phyloP scores from a whole-genome alignment of 1,139 yeast species.

The Blastobotrys aristatus region DNA sequence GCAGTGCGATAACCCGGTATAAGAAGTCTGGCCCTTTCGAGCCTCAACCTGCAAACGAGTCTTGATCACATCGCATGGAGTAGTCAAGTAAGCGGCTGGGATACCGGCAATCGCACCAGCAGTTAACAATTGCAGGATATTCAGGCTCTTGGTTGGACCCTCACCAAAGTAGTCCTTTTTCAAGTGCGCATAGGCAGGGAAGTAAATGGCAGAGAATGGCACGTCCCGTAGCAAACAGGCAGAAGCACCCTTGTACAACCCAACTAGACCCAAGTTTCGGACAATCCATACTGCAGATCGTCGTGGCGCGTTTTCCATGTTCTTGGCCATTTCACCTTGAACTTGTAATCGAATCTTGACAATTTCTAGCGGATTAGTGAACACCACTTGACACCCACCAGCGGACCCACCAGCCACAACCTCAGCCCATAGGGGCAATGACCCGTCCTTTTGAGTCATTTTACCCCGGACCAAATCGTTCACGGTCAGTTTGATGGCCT shows the following conservation, averaged over 20 bases:
- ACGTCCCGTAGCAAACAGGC: slow-evolving; percentile 95
- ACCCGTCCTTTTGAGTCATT: slow-evolving; percentile 53
- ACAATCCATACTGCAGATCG: slow-evolving; percentile 70
- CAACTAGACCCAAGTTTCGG: slow-evolving; percentile 71
- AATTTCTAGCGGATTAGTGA: slow-evolving; percentile 94
- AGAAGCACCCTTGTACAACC: slow-evolving; percentile 84
- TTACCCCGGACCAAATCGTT: slow-evolving; percentile 81
- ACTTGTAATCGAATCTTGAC: slow-evolving; percentile 93
- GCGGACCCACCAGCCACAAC: slow-evolving; percentile 87
- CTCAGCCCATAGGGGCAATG: slow-evolving; percentile 67
- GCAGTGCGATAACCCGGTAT: slow-evolving; percentile 74
- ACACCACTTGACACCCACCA: slow-evolving; percentile 94
- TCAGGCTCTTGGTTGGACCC: slow-evolving; percentile 64
- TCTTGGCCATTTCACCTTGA: slow-evolving; percentile 65
- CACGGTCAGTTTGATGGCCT: slow-evolving; percentile 92
- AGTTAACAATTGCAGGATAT: slow-evolving; percentile 74
- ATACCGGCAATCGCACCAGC: slow-evolving; percentile 97
- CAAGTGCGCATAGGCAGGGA: slow-evolving; percentile 94
- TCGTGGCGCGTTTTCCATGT: slow-evolving; percentile 39
- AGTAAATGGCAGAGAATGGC: slow-evolving; percentile 94
- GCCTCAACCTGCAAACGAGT: slow-evolving; percentile 90
- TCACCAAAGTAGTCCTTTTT: slow-evolving; percentile 78
- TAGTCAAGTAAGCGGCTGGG: slow-evolving; percentile 94
- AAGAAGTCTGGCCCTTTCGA: slow-evolving; percentile 69
- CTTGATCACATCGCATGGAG: slow-evolving; percentile 95